phyloP scores from a whole-genome alignment of 192 early-diverging fungal species.

The Entomortierella lignicola region DNA sequence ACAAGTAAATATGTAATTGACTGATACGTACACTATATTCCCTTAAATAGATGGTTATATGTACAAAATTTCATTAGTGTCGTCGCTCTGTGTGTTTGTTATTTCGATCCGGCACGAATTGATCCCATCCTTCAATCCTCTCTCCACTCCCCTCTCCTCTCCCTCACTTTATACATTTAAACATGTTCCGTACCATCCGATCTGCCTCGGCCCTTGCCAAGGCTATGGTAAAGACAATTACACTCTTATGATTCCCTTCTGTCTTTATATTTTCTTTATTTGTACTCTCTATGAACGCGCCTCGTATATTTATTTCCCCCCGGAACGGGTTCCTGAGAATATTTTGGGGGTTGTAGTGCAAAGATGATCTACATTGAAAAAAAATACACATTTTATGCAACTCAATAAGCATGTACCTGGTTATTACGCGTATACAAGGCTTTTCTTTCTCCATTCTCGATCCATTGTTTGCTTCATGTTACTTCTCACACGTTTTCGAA shows the following conservation, averaged over 20 bases:
- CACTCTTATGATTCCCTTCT: not conserved
- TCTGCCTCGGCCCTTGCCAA: constrained; percentile 52
- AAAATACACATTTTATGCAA: not conserved
- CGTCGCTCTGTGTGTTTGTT: not conserved
- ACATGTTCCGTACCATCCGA: constrained; percentile 48
- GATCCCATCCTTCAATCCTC: not conserved
- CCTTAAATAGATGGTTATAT: not conserved
- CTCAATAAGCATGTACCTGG: not conserved
- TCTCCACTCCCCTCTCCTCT: constrained; percentile 7
- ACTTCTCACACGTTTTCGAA: too few relatives aligned
- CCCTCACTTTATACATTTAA: constrained; percentile 7
- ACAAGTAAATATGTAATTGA: not conserved
- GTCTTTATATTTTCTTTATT: not conserved
- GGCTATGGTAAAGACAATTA: constrained; percentile 42
- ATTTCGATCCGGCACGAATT: not conserved
- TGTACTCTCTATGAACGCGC: not conserved
- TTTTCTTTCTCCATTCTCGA: not conserved
- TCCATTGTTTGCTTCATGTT: not conserved
- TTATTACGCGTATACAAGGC: not conserved
- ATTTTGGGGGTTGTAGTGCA: not conserved
- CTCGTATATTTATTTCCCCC: not conserved
- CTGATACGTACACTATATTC: not conserved
- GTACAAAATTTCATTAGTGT: too few relatives aligned
- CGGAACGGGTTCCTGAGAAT: not conserved
- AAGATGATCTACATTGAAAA: not conserved